Conservation (phyloP, 1,284 basidiomycete species). For the Fomes fomentarius region DNA sequence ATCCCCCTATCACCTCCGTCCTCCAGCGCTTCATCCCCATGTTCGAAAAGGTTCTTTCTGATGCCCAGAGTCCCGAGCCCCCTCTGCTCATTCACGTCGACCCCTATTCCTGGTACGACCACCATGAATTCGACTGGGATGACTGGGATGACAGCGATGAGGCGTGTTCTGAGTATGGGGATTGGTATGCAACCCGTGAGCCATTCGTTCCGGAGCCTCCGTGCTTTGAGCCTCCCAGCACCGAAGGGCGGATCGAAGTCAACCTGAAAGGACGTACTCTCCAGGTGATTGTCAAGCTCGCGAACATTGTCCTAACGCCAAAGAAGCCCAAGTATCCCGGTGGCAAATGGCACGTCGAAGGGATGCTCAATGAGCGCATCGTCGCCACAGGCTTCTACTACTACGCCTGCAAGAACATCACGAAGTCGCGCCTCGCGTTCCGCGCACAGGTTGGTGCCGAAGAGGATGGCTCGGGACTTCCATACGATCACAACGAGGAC, state of each 20-base stretch:
- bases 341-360: constrained; percentile 36
- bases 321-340: constrained; percentile 32
- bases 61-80: not conserved
- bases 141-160: not conserved
- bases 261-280: constrained; percentile 1
- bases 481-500: not conserved
- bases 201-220: not conserved
- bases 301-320: constrained; percentile 33
- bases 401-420: constrained; percentile 22
- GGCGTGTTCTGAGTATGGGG: too few relatives aligned
- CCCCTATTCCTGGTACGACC: too few relatives aligned
- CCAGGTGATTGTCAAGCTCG: constrained; percentile 35
- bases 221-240: not conserved
- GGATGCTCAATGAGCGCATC: constrained; percentile 40
- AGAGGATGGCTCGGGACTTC: constrained; percentile 1
- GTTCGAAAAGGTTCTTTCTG: not conserved
- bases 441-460: constrained; percentile 6
- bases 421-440: constrained; percentile 21
- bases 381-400: constrained; percentile 33
- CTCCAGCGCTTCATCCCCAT: not conserved
- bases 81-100: not conserved
- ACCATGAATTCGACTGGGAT: too few relatives aligned
- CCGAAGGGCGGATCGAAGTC: not conserved
- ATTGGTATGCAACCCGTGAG: too few relatives aligned
- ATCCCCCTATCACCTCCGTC: not conserved